Conservation (phyloP, 495 filamentous ascomycete species). For the Neurospora sp. region DNA sequence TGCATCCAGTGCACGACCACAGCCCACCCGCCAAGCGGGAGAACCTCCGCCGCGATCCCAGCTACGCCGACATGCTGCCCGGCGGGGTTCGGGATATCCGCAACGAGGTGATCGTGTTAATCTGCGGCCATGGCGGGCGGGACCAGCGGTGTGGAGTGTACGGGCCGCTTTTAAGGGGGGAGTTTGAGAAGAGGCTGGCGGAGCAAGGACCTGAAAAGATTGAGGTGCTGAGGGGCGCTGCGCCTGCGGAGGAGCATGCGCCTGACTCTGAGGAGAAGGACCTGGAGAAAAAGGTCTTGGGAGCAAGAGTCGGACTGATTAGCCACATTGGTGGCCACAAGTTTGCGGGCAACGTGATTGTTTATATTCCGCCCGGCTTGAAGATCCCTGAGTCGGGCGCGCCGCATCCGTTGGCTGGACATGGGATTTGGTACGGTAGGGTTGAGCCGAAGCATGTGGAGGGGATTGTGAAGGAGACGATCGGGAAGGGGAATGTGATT, state of each 20-base stretch:
- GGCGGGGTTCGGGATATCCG: conserved; percentile 43
- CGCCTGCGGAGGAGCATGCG: conserved; percentile 4
- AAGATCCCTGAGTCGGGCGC: conserved; percentile 15
- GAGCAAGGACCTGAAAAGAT: conserved; percentile 13
- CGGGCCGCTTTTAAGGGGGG: conserved; percentile 56
- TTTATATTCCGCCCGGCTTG: conserved; percentile 63
- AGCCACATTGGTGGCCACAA: conserved; percentile 91
- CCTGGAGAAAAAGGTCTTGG: conserved; percentile 3
- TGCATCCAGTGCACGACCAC: conserved; percentile 47
- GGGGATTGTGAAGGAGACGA: conserved; percentile 73
- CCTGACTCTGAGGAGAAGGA: conserved; percentile 2
- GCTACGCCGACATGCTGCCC: conserved; percentile 30
- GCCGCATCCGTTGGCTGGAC: conserved; percentile 56
- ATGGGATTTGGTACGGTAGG: conserved; percentile 88
- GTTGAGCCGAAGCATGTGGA: conserved; percentile 80
- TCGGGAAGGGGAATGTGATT: conserved; percentile 62
- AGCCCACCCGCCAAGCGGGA: conserved; percentile 42
- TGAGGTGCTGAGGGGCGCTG: conserved; percentile 25
- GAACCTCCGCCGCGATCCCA: conserved; percentile 28
- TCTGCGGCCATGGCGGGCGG: conserved; percentile 74
- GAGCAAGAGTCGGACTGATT: conserved; percentile 52
- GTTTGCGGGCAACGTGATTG: conserved; percentile 85
- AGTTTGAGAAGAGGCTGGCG: conserved; percentile 49
- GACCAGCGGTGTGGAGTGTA: conserved; percentile 73
- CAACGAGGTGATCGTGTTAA: conserved; percentile 57